Conservation (phyloP, 2,329 filamentous ascomycete genomes). For the Verticillium isaacii region DNA sequence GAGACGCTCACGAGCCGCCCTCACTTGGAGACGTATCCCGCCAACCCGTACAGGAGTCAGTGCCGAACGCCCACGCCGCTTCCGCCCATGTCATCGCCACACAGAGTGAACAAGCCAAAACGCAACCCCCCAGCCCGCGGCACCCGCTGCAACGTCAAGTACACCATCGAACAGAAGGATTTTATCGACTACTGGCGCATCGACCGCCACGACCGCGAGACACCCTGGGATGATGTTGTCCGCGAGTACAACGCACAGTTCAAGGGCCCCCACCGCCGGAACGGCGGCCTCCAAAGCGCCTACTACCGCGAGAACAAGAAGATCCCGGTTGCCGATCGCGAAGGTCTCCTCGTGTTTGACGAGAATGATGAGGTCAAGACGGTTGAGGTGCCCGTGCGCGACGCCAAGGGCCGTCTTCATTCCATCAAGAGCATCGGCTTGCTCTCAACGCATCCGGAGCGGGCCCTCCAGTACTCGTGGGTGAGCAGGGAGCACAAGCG, state of each 20-base stretch:
- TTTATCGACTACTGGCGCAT: slow-evolving; percentile 15
- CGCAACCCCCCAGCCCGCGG: slow-evolving; percentile 8
- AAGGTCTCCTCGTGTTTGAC: slow-evolving; percentile 13
- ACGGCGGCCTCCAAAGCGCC: slow-evolving; percentile 12
- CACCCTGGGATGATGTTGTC: slow-evolving; percentile 14
- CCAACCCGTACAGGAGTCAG: neutral
- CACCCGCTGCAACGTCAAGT: slow-evolving; percentile 14
- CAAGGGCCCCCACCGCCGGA: slow-evolving; percentile 13
- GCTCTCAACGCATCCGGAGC: slow-evolving; percentile 25
- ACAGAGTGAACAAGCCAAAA: slow-evolving; percentile 1
- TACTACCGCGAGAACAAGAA: slow-evolving; percentile 16
- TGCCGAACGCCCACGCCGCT: slow-evolving; percentile 2
- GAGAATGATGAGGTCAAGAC: slow-evolving; percentile 12
- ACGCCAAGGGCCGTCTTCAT: slow-evolving; percentile 13
- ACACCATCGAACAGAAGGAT: slow-evolving; percentile 15
- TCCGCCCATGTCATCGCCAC: neutral
- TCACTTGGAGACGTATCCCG: neutral
- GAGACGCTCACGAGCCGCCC: neutral
- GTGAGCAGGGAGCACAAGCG: slow-evolving; percentile 17
- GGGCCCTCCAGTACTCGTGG: slow-evolving; percentile 26
- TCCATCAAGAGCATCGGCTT: slow-evolving; percentile 20
- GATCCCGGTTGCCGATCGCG: slow-evolving; percentile 11
- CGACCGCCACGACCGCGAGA: slow-evolving; percentile 13
- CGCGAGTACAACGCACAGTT: slow-evolving; percentile 13
- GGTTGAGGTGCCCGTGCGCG: slow-evolving; percentile 16